Base-by-base conservation (phyloP, 768 basidiomycete species). In the Rhodosporidiobolus odoratus region DNA sequence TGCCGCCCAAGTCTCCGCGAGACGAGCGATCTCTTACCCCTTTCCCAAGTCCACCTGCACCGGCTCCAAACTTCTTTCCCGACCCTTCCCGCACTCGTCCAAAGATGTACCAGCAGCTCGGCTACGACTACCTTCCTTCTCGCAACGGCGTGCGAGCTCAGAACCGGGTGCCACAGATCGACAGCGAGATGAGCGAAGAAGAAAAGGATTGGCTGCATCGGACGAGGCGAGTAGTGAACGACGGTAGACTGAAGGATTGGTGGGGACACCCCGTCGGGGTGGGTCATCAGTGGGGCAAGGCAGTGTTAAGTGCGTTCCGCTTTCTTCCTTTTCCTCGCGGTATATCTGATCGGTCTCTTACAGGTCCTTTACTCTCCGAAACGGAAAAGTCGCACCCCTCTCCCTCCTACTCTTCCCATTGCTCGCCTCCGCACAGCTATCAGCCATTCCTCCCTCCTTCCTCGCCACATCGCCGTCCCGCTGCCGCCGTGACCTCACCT, bases 301-400 rank as follows among this genome's bases (percentile, higher is more conserved):
- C 57, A 15, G 38, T 66, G 9, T 48, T 66, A 13, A 66, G 65
- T 66, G 30, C 38, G 65, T 50, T 23, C 48, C 48, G 12, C 48
- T n/a, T 12, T 50, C 48, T 23, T 50, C 48, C 48, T 50, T 25
- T n/a, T 25, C 48, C 23, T 25, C 43, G 21, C 43, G 43, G 21
- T 12, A 12, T 43, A 21, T 12, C 21, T 21, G 43, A 43, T 43
- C 43, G 43, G 21, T 43, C 43, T 21, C 43, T 43, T 43, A 12
- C 13, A 43, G 43, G 13, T 43, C 13, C 13, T 43, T 21, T 43
- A 12, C 43, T 21, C 43, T 12, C 21, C 43, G 43, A 12, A 43
- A 12, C 12, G 12, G 12, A 21, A 43, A 12, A 12, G 43, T 12
- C 43, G 13, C 43, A 21, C 43, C 12, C 43, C 13, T 43, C 43